phyloP scores from a whole-genome alignment of 2,329 filamentous ascomycete genomes.

The Fusarium domesticum region DNA sequence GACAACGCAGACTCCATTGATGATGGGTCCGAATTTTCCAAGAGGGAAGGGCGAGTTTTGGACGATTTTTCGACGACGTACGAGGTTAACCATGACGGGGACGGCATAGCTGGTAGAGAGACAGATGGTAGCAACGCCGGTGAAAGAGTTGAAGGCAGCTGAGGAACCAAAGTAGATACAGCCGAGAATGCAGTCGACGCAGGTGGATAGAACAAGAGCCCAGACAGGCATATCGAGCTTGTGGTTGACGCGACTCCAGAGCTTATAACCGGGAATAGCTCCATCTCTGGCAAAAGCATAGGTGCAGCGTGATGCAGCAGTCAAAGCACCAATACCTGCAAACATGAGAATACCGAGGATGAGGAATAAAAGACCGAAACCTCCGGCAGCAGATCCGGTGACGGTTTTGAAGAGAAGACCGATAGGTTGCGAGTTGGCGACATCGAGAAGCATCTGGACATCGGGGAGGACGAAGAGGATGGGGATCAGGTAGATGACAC shows the following conservation, averaged over 20 bases:
- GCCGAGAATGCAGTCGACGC: constrained; percentile 67
- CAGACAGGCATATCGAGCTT: constrained; percentile 67
- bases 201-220: constrained; percentile 65
- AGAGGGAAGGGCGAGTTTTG: constrained; percentile 64
- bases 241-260: constrained; percentile 65
- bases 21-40: constrained; percentile 63
- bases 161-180: constrained; percentile 77
- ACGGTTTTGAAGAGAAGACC: constrained; percentile 72
- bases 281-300: constrained; percentile 75
- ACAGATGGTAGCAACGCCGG: constrained; percentile 76
- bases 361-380: constrained; percentile 72
- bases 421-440: constrained; percentile 72
- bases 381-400: constrained; percentile 68
- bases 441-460: constrained; percentile 58
- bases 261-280: constrained; percentile 65
- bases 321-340: constrained; percentile 71
- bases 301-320: constrained; percentile 70
- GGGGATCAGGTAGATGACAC: constrained; percentile 64
- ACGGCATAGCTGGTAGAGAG: constrained; percentile 72
- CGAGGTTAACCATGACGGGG: constrained; percentile 68
- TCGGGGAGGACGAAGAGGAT: constrained; percentile 74
- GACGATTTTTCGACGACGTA: constrained; percentile 65
- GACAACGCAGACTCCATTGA: constrained; percentile 65
- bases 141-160: constrained; percentile 77
- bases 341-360: constrained; percentile 76